Evolutionary conservation across 176 grass and related monocot genomes (phyloP).

Genomic region (Eragrostis curvula): DNA sequence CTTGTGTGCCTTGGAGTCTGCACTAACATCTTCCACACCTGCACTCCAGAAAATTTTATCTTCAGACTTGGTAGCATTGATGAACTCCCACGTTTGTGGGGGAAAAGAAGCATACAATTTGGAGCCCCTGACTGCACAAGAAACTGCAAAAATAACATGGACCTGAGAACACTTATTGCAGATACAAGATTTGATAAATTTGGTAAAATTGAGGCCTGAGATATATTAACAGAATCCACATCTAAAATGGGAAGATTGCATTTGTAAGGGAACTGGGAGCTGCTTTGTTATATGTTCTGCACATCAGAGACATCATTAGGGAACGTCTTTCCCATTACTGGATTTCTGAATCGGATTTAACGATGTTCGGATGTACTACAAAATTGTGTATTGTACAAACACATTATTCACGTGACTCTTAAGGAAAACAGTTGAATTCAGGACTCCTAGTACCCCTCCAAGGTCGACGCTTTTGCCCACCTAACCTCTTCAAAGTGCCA

Average conservation of each 20-base stretch:
- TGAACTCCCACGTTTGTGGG: not conserved
- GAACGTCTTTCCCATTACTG: not conserved
- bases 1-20: slow-evolving; percentile 82
- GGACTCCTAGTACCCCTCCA: not conserved
- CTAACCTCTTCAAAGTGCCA: slow-evolving; percentile 16
- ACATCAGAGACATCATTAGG: not conserved
- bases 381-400: not conserved
- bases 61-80: not conserved
- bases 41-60: not conserved
- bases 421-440: not conserved
- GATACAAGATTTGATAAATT: not conserved
- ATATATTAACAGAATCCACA: not conserved
- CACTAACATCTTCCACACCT: slow-evolving; percentile 89
- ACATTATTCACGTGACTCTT: not conserved
- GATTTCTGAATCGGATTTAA: not conserved
- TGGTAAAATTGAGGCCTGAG: not conserved
- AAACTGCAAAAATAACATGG: not conserved
- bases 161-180: not conserved
- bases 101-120: not conserved
- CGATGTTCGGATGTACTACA: slow-evolving; percentile 11
- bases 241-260: not conserved
- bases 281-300: too few species aligned
- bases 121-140: not conserved
- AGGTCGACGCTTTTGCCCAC: not conserved
- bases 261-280: slow-evolving; percentile 3